Base-by-base conservation (phyloP, 495 filamentous ascomycete genomes). In the Staphylotrichum longicolle region DNA sequence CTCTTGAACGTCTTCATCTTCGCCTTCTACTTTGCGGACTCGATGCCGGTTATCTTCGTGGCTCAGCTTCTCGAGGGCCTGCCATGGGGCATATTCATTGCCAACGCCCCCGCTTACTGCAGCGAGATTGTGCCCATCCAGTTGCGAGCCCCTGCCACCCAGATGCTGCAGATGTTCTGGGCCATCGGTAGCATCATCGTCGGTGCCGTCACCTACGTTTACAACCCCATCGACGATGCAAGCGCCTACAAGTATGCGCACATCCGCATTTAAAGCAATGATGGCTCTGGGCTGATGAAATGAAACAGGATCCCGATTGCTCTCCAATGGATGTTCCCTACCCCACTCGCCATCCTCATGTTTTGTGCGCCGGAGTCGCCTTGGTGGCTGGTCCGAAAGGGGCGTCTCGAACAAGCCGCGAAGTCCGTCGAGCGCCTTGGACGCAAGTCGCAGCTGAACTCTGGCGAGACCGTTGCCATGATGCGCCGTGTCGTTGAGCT, bases 131-230 rank as follows among this genome's bases (percentile, higher is more conserved):
- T 47, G 45, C 45, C 45, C n/a, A 47, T 47, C 45, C n/a, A 47
- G 20, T 10, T 47, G 45, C 45, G 45, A 20, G 45, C 45, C 6
- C 45, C 45, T 30, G n/a, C n/a, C 14, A 47, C 45, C 5, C 45
- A 47, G 45, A 47, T 47, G 45, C 45, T 47, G 45, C 45, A 47
- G 45, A 47, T 47, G 45, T 47, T 47, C 45, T 47, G 45, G 45
- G 45, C 45, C 45, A 47, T 47, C 14, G 45, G 45, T 10, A 47
- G 45, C 14, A 47, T 47, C 45, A 47, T 47, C 45, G 45, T 47
- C 14, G 45, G 45, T 47, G 45, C 45, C 45, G 45, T 47, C 45
- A 47, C 45, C 45, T 47, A 47, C 20, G 45, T 30, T 3, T 47
- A 47, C 45, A 47, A 30, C 20, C n/a, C n/a, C 4, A 27, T 27